phyloP scores from a whole-genome alignment of 2,329 filamentous ascomycete species.

The Scolecobasidium constrictum region DNA sequence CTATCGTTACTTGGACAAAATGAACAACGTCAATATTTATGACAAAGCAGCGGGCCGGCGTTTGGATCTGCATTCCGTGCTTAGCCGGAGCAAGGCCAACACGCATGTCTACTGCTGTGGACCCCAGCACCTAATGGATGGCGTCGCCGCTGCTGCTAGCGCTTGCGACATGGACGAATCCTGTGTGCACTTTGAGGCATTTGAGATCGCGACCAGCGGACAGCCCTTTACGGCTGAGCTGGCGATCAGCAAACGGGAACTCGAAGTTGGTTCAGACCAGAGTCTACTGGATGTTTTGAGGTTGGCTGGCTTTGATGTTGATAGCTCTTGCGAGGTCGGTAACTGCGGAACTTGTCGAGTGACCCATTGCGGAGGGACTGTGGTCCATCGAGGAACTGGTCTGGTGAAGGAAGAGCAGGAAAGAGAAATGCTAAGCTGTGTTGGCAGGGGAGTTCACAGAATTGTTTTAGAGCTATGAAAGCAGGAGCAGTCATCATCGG shows the following conservation, averaged over 20 bases:
- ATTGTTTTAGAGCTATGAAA: conserved; percentile 21
- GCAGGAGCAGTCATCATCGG: too few relatives aligned
- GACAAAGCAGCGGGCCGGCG: conserved; percentile 39
- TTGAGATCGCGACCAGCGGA: conserved; percentile 41
- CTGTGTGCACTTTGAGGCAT: conserved; percentile 52
- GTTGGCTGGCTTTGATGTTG: conserved; percentile 32
- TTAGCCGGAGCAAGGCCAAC: conserved; percentile 39
- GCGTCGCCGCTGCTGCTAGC: conserved; percentile 31
- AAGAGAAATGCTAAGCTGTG: conserved; percentile 25
- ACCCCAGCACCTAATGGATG: conserved; percentile 45
- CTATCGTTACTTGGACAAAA: conserved; percentile 33
- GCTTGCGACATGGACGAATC: conserved; percentile 33
- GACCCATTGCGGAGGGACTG: conserved; percentile 24
- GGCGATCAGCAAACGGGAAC: conserved; percentile 26
- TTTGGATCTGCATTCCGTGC: conserved; percentile 39
- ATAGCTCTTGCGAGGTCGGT: conserved; percentile 32
- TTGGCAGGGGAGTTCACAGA: conserved; percentile 23
- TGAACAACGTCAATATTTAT: conserved; percentile 39
- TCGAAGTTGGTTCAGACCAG: conserved; percentile 34
- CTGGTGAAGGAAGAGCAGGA: conserved; percentile 25
- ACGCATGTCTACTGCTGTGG: conserved; percentile 53
- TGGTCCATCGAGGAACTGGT: conserved; percentile 29
- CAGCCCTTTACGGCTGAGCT: conserved; percentile 51
- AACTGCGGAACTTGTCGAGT: conserved; percentile 34
- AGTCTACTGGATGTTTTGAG: conserved; percentile 31